These are phyloP conservation scores for Ascochyta rabiei DNA, from an alignment of 2,329 filamentous ascomycete species.

Conservation along the genomic window DNA sequence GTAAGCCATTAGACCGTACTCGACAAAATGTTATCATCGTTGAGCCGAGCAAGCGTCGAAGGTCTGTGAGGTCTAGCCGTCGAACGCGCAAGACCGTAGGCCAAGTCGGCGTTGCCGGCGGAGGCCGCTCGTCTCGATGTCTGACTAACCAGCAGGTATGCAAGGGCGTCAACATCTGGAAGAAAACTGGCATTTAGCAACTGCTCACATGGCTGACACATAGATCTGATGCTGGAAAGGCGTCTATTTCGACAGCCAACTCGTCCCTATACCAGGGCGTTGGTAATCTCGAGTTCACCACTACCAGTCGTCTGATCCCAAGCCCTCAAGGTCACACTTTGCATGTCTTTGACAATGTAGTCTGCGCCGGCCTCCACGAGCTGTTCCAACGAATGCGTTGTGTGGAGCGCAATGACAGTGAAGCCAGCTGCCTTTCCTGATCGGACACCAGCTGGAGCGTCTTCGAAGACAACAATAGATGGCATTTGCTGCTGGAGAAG, in stretches of 20 bases:
- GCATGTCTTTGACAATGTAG: conserved; percentile 82
- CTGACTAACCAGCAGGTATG: conserved; percentile 18
- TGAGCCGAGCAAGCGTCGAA: conserved; percentile 28
- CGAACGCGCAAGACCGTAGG: conserved; percentile 22
- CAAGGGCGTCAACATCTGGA: conserved; percentile 1
- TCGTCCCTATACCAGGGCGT: conserved; percentile 57
- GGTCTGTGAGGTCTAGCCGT: conserved; percentile 15
- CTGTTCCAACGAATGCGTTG: conserved; percentile 78
- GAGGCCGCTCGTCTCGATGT: conserved; percentile 20
- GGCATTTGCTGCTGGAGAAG: conserved; percentile 49
- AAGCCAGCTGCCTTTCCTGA: conserved; percentile 87
- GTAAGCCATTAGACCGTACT: neutral
- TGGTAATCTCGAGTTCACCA: conserved; percentile 70
- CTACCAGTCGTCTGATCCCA: conserved; percentile 61
- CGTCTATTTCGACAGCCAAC: conserved; percentile 12
- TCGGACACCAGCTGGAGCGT: conserved; percentile 83
- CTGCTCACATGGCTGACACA: conserved; percentile 2
- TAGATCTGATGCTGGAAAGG: conserved; percentile 1
- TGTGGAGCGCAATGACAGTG: conserved; percentile 81
- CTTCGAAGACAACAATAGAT: conserved; percentile 78
- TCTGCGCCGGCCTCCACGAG: conserved; percentile 79
- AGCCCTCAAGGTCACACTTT: conserved; percentile 69
- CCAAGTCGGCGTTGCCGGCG: conserved; percentile 26
- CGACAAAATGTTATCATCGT: conserved; percentile 7
- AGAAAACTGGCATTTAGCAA: neutral